Evolutionary conservation across 169 alveolate species (phyloP).

Genomic region (Plasmodium sp.): DNA sequence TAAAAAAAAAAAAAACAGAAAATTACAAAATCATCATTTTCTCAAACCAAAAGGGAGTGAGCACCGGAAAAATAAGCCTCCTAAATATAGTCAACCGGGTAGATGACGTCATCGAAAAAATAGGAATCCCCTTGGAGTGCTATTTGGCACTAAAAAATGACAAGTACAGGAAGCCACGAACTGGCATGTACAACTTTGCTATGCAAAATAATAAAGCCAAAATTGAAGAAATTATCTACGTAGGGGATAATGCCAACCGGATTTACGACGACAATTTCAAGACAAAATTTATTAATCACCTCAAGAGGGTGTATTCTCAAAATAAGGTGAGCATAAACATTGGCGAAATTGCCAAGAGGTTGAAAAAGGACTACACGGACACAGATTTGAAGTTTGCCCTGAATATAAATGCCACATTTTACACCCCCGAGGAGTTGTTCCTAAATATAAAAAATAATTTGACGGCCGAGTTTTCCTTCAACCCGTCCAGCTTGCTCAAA

Average conservation of each 20-base stretch:
- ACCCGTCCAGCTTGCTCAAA: constrained; percentile 21
- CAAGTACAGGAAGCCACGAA: constrained; percentile 76
- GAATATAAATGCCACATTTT: constrained; percentile 76
- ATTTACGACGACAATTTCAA: constrained; percentile 58
- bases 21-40: constrained; percentile 48
- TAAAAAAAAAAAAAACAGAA: constrained; percentile 44
- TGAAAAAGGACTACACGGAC: constrained; percentile 80
- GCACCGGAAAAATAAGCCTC: constrained; percentile 48
- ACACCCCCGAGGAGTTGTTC: constrained; percentile 83
- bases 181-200: constrained; percentile 83
- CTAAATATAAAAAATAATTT: constrained; percentile 50
- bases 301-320: constrained; percentile 39
- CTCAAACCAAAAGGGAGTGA: constrained; percentile 71
- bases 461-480: constrained; percentile 28
- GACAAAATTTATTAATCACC: constrained; percentile 60
- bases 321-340: constrained; percentile 76
- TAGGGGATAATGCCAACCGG: constrained; percentile 87
- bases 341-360: constrained; percentile 69
- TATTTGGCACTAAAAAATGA: constrained; percentile 59
- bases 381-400: constrained; percentile 83
- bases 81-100: constrained; percentile 46
- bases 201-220: constrained; percentile 71
- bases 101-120: constrained; percentile 44
- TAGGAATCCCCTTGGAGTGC: constrained; percentile 75
- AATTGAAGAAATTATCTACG: constrained; percentile 76